Evolutionary conservation across 2,329 filamentous ascomycete species (phyloP), one percentile per base, ranked within the genome.

Genomic region (Botrytis medusae): DNA sequence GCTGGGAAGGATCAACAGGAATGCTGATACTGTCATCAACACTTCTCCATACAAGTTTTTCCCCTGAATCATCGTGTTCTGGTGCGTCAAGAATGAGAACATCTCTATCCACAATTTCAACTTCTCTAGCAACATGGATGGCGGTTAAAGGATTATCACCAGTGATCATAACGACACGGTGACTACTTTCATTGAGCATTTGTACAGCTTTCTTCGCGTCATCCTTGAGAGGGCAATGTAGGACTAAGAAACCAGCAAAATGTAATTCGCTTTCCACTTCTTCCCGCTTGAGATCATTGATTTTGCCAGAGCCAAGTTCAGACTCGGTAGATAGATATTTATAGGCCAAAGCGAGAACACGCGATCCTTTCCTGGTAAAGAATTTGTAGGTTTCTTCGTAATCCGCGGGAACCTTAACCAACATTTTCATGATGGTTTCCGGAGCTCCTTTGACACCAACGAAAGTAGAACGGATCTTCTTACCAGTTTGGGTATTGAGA

Each of bases 361-460:
- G 93, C 61, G 94, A 97, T 78, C 96, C 96, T 79, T 97, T 97
- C 76, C 96, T 90, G 72, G 95, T 98, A 80, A 98, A 99, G 84
- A 97, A 94, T 83, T 98, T 99, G 88, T 91, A 99, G 0, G 96
- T 99, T 84, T 98, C 96, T 82, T 99, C 96, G 80, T 99, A 99
- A 81, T 97, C 90, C 1, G 90, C 87, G 12, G 96, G 96, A 16
- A 94, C 89, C 48, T 91, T 87, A 51, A 93, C 87, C 75, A 99
- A 87, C 93, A 98, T 98, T 81, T 93, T 95, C 83, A 93, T 91
- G 79, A 99, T 98, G 0, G 96, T 99, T 84, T 99, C 96, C 1
- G 96, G 96, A 12, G 96, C 96, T 81, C 96, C 96, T 85, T 99
- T 99, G 77, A 98, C 96, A 82, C 91, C 94, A 72, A 94, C 95